A percentile compares a stretch with the other conserved stretches of the same genome.
Evolutionary conservation across 2,329 filamentous ascomycete species (phyloP).

Genomic region (Cercospora citrullina): DNA sequence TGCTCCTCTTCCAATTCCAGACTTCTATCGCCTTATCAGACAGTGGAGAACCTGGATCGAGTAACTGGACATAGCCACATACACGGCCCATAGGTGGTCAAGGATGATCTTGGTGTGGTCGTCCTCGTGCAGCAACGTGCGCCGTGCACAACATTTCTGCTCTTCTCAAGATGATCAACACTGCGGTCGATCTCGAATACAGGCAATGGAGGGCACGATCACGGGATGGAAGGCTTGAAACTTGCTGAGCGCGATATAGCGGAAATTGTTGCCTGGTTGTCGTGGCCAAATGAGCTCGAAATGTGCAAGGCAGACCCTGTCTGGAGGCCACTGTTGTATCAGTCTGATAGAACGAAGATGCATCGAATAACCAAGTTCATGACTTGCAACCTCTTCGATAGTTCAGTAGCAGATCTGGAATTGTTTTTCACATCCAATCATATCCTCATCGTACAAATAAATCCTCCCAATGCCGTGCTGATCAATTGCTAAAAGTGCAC

Average conservation of each 20-base stretch:
- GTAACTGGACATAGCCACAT: background rate
- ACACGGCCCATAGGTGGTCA: background rate
- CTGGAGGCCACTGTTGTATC: background rate
- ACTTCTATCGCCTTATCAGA: background rate
- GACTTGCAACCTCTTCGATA: background rate
- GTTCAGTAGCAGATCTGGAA: background rate
- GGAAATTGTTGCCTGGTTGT: background rate
- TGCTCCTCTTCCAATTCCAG: background rate
- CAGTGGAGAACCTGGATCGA: background rate
- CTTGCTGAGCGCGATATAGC: background rate
- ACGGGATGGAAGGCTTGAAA: background rate
- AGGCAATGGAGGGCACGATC: background rate
- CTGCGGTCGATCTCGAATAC: background rate
- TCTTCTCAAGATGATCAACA: no score
- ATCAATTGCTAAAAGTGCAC: background rate
- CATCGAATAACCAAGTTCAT: background rate
- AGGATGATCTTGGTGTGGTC: background rate
- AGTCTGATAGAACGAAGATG: background rate
- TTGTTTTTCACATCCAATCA: background rate
- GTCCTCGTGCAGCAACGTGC: background rate
- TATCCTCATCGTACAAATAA: background rate
- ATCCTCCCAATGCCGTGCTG: background rate
- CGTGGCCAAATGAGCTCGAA: background rate
- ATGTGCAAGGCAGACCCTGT: background rate
- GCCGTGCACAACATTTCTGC: background rate